These are phyloP conservation scores for Chlamydomonas reinhardtii DNA, from an alignment of 163 green algal species.

Conservation along the genomic window DNA sequence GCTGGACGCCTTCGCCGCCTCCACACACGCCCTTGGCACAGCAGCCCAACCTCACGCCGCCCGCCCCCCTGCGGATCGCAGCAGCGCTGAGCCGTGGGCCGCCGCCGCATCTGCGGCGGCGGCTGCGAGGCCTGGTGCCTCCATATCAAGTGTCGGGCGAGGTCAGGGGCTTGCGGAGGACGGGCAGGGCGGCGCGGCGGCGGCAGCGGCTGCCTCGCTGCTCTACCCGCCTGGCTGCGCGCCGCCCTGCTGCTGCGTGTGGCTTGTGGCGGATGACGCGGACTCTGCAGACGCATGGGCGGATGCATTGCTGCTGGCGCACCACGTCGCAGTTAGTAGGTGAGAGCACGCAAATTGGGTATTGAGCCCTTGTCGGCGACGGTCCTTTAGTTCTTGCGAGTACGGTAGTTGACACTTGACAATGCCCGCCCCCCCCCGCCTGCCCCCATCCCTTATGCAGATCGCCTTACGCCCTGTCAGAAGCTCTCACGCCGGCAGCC, in stretches of 20 bases:
- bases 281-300: slow-evolving; percentile 83
- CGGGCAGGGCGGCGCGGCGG: too few species aligned
- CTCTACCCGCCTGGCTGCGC: background rate
- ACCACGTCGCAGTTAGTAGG: slow-evolving; percentile 50
- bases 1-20: background rate
- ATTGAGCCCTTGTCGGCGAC: too few species aligned
- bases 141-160: background rate
- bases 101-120: background rate
- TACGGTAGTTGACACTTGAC: too few species aligned
- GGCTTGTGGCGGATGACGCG: slow-evolving; percentile 72
- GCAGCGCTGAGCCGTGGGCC: too few species aligned
- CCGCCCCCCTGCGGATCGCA: background rate
- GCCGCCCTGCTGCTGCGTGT: slow-evolving; percentile 55
- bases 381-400: too few species aligned
- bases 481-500: slow-evolving; percentile 49
- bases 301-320: slow-evolving; percentile 73
- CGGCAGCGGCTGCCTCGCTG: too few species aligned
- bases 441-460: background rate
- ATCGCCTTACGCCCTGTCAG: slow-evolving; percentile 40
- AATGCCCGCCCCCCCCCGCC: too few species aligned
- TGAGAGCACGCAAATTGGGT: too few species aligned
- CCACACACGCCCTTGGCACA: too few species aligned
- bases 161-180: too few species aligned
- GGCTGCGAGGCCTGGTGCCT: background rate
- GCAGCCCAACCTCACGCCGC: background rate